These are phyloP conservation scores for Cucumis melo DNA, from an alignment of 306 rosid genomes.

Conservation along the genomic window DNA sequence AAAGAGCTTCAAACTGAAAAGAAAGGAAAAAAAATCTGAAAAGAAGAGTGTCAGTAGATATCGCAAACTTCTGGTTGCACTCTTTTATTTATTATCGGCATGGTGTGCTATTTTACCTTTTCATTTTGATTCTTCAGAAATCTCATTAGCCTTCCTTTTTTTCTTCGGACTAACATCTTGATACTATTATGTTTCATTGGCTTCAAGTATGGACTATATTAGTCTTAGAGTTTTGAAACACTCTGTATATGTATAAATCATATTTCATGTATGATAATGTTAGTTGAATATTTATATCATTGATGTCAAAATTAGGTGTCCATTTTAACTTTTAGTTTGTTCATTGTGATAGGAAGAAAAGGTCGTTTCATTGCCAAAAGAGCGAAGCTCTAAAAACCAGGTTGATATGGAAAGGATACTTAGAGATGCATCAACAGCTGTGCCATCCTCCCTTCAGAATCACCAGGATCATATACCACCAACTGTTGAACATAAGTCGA, in stretches of 20 bases:
- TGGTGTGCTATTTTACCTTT: background rate
- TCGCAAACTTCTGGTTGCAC: background rate
- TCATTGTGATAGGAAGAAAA: constrained; percentile 40
- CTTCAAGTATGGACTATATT: background rate
- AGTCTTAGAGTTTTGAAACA: background rate
- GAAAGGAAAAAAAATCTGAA: background rate
- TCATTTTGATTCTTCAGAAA: background rate
- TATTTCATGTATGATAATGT: background rate
- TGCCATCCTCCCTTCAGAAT: constrained; percentile 39
- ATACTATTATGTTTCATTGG: background rate
- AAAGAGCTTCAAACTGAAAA: background rate
- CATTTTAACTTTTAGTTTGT: background rate
- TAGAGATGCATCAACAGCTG: constrained; percentile 44
- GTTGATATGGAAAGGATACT: constrained; percentile 33
- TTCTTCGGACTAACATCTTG: background rate
- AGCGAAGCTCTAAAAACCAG: constrained; percentile 37
- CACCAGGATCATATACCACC: constrained; percentile 31
- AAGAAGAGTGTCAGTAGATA: background rate
- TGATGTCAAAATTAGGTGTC: background rate
- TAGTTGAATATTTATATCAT: background rate
- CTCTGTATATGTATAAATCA: background rate
- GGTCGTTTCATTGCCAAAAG: constrained; percentile 33
- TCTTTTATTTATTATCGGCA: background rate
- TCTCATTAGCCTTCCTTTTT: background rate
- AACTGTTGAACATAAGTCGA: constrained; percentile 27